A percentile compares a stretch with the other conserved stretches of the same genome.
phyloP scores from a whole-genome alignment of 257 asterid species.

The Solanum pinnatisectum region DNA sequence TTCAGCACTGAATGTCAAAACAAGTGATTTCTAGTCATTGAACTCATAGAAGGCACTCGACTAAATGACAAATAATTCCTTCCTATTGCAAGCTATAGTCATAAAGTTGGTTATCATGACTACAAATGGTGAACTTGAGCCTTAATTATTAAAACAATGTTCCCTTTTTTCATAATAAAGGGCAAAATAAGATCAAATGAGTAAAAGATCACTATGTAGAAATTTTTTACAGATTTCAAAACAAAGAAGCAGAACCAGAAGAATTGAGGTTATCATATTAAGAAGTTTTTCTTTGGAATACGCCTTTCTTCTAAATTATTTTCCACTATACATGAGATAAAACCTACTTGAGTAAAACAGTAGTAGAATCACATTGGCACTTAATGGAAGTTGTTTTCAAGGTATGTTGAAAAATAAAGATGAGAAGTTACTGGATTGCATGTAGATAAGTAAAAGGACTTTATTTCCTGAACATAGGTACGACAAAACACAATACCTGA shows the following conservation, averaged over 20 bases:
- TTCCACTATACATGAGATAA: background rate
- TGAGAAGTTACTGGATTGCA: background rate
- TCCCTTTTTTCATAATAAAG: background rate
- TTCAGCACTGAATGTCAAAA: background rate
- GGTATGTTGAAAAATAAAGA: background rate
- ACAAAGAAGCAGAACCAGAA: background rate
- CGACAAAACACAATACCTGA: conserved; percentile 43
- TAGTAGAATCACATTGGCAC: background rate
- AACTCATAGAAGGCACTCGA: background rate
- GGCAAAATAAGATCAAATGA: background rate
- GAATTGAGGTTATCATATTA: background rate
- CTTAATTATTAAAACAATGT: background rate
- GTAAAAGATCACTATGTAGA: background rate
- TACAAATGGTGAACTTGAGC: background rate
- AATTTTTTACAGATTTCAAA: background rate
- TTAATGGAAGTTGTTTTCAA: background rate
- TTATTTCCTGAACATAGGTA: background rate
- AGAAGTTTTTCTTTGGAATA: background rate
- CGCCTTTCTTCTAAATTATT: background rate
- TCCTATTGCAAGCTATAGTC: background rate
- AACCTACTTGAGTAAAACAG: background rate
- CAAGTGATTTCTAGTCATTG: background rate
- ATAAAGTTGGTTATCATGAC: background rate
- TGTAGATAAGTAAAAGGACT: background rate
- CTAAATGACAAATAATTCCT: background rate